Conservation (phyloP, 164 flowering plant genomes). For the Umbilicus rupestris region DNA sequence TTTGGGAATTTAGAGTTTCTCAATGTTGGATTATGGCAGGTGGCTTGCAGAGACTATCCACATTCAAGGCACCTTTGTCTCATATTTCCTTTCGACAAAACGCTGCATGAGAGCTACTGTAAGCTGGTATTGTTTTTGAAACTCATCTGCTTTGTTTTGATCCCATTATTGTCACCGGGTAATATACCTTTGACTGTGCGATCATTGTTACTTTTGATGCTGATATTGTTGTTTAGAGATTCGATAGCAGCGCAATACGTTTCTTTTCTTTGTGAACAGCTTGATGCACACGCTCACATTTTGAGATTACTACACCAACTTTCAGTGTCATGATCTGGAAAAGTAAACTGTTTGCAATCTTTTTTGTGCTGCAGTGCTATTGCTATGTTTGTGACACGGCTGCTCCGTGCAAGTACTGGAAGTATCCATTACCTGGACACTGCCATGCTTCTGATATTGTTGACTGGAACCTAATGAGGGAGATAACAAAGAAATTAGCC, state of each 20-base stretch:
- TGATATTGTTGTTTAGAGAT: no score
- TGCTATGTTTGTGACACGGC: constrained; percentile 11
- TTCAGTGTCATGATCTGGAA: neutral
- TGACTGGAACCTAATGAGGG: constrained; percentile 1
- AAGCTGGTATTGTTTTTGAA: constrained; percentile 5
- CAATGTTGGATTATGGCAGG: neutral
- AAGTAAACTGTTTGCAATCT: neutral
- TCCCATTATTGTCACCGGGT: no score
- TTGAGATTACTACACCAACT: neutral
- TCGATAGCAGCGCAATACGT: no score
- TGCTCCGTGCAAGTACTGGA: constrained; percentile 5
- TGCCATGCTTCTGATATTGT: neutral
- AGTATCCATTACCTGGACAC: neutral
- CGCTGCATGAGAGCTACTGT: constrained; percentile 4
- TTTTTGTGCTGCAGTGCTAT: constrained; percentile 3
- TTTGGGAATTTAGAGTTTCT: neutral
- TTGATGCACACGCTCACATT: neutral
- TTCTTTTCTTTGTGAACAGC: neutral
- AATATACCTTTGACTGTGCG: no score
- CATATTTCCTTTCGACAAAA: constrained; percentile 5
- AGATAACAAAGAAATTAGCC: neutral
- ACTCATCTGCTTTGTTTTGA: neutral
- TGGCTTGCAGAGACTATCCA: constrained; percentile 11
- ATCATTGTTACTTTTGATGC: no score
- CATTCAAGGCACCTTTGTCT: constrained; percentile 8